A percentile compares a stretch with the other conserved stretches of the same genome.
Evolutionary conservation across 2,329 filamentous ascomycete species (phyloP).

Genomic region (Aureobasidium uvarum): DNA sequence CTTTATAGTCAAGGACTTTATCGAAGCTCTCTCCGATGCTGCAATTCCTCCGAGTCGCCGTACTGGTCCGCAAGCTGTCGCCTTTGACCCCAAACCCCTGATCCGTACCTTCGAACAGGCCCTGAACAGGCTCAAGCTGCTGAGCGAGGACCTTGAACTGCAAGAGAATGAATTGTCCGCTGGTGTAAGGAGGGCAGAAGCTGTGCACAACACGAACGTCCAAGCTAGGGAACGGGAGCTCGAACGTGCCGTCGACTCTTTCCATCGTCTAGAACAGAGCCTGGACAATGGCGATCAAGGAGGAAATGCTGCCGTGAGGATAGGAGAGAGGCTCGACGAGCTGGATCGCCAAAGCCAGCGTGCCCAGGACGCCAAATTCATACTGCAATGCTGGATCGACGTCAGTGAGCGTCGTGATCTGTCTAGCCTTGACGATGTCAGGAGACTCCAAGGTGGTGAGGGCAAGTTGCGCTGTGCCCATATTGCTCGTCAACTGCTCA

Average conservation of each 20-base stretch:
- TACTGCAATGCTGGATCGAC: slow-evolving; percentile 96
- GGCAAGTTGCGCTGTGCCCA: slow-evolving; percentile 93
- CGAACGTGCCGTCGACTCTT: slow-evolving; percentile 86
- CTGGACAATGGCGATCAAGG: slow-evolving; percentile 62
- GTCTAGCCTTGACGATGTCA: slow-evolving; percentile 81
- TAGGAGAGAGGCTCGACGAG: slow-evolving; percentile 90
- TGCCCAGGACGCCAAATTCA: slow-evolving; percentile 88
- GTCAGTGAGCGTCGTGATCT: slow-evolving; percentile 87
- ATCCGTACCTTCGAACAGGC: slow-evolving; percentile 90
- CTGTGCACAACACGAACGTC: slow-evolving; percentile 87
- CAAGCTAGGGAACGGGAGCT: slow-evolving; percentile 85
- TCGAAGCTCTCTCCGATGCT: slow-evolving; percentile 85
- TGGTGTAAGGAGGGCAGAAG: slow-evolving; percentile 85
- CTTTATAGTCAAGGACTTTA: slow-evolving; percentile 97
- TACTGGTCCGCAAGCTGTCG: slow-evolving; percentile 51
- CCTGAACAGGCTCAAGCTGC: slow-evolving; percentile 64
- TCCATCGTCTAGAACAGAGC: slow-evolving; percentile 83
- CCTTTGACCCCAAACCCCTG: slow-evolving; percentile 92
- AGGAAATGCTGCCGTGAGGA: slow-evolving; percentile 89
- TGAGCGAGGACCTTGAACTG: slow-evolving; percentile 81
- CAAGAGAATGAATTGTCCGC: slow-evolving; percentile 88
- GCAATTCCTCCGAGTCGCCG: slow-evolving; percentile 76
- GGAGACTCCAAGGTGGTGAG: slow-evolving; percentile 78
- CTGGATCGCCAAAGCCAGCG: slow-evolving; percentile 86
- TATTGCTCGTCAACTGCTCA: slow-evolving; percentile 88